Base-by-base conservation (phyloP, 345 rosid species). In the Lenwebbia sp. region DNA sequence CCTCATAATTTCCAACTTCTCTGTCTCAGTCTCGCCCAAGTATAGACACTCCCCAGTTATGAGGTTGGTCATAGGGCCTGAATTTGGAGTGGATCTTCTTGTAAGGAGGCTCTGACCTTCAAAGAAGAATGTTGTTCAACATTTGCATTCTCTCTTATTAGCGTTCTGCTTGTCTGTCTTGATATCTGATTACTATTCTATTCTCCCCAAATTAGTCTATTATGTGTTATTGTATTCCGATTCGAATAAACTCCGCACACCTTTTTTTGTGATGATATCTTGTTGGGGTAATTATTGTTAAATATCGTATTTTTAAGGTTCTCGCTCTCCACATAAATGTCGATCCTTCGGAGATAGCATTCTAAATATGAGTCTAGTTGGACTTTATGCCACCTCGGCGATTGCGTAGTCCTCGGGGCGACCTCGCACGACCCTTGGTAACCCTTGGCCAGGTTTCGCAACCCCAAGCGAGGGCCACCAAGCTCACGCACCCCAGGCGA, bases 31-130 rank as follows among this genome's bases (percentile, higher is more conserved):
- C n/a, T 89, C 89, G 9, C 91, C 90, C 44, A 86, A 84, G 81
- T 91, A 91, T 50, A 52, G n/a, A 40, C 91, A 91, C 84, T 89
- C 90, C 82, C 90, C 89, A 1, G 11, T 58, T 62, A 11, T 62
- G 8, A 41, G 60, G 65, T 41, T 87, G 60, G 84, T 85, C 54
- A 47, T 85, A 3, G 87, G 83, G 58, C 88, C 88, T 9, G 90
- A 84, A 30, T 65, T 81, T 60, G 87, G 87, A n/a, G 88, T 82
- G 22, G 57, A 88, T 82, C 81, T 88, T 6, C 30, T 84, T n/a
- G 82, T 87, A 12, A 82, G 85, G 54, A 85, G 26, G 40, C 54
- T 87, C 55, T 85, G 83, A 84, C 82, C 50, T 75, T 44, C 44
- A 37, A 57, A 57, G 65, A 10, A 57, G 15, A 57, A 26, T 26